Evolutionary conservation across 2,329 filamentous ascomycete genomes (phyloP).

Genomic region (Didymella arachidicola): DNA sequence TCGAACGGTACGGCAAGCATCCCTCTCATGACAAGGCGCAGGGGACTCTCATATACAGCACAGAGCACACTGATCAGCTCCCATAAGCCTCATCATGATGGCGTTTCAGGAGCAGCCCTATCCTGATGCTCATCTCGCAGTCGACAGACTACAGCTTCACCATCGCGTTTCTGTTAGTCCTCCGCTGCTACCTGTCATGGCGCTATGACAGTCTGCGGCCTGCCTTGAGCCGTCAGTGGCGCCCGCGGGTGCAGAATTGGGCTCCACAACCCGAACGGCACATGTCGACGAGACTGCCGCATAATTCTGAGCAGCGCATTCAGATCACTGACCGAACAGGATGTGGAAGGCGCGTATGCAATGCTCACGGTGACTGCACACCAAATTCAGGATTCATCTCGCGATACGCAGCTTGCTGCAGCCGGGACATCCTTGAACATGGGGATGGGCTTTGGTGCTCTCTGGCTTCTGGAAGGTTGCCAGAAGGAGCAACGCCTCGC

Average conservation of each 20-base stretch:
- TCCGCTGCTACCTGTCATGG: constrained; percentile 38
- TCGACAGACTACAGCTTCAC: constrained; percentile 39
- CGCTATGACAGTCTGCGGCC: constrained; percentile 44
- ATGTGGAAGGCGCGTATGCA: constrained; percentile 9
- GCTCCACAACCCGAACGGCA: constrained; percentile 30
- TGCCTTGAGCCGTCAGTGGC: constrained; percentile 45
- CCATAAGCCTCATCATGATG: constrained; percentile 37
- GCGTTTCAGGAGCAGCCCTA: constrained; percentile 39
- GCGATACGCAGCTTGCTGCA: constrained; percentile 21
- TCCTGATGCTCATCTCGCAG: constrained; percentile 43
- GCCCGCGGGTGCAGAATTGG: constrained; percentile 38
- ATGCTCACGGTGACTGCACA: constrained; percentile 7
- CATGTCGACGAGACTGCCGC: constrained; percentile 10
- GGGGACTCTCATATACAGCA: constrained; percentile 42
- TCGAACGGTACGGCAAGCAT: constrained; percentile 31
- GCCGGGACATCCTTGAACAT: constrained; percentile 24
- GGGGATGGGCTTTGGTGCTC: constrained; percentile 24
- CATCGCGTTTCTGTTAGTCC: constrained; percentile 38
- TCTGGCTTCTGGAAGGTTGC: constrained; percentile 38
- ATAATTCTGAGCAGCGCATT: constrained; percentile 15
- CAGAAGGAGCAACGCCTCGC: constrained; percentile 34
- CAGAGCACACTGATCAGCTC: constrained; percentile 34
- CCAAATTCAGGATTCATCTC: constrained; percentile 12
- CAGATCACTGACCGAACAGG: constrained; percentile 9
- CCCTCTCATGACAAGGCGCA: constrained; percentile 31